These are phyloP conservation scores for Ilex aquifolium DNA, from an alignment of 257 asterid genomes.

Conservation along the genomic window DNA sequence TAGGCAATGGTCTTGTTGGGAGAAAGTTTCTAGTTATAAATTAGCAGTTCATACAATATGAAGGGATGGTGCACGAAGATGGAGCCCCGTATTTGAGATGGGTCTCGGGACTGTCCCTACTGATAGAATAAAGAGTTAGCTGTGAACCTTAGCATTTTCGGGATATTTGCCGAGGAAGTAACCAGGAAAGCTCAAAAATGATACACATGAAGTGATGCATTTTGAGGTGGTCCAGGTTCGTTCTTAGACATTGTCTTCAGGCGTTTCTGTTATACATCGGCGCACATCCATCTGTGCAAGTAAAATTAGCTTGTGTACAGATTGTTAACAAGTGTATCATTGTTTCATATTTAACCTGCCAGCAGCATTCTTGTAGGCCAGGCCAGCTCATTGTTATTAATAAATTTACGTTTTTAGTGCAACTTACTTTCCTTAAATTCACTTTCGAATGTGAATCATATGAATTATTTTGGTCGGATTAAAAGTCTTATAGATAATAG, in stretches of 20 bases:
- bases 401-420: no score
- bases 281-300: not conserved
- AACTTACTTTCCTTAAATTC: no score
- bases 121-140: not conserved
- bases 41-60: constrained; percentile 2
- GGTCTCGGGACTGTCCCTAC: not conserved
- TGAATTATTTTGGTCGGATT: no score
- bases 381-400: no score
- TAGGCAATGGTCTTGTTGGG: constrained; percentile 8
- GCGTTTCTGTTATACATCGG: not conserved
- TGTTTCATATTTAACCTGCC: no score
- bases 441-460: no score
- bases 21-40: constrained; percentile 11
- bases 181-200: not conserved
- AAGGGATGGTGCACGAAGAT: not conserved
- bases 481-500: no score
- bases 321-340: not conserved
- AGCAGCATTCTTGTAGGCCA: no score
- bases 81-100: not conserved
- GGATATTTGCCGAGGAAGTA: not conserved
- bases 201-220: not conserved
- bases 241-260: no score
- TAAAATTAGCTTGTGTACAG: not conserved
- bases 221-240: not conserved
- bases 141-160: not conserved